These are phyloP conservation scores for Ogataea trehalophila DNA, from an alignment of 805 yeast genomes.

Conservation along the genomic window DNA sequence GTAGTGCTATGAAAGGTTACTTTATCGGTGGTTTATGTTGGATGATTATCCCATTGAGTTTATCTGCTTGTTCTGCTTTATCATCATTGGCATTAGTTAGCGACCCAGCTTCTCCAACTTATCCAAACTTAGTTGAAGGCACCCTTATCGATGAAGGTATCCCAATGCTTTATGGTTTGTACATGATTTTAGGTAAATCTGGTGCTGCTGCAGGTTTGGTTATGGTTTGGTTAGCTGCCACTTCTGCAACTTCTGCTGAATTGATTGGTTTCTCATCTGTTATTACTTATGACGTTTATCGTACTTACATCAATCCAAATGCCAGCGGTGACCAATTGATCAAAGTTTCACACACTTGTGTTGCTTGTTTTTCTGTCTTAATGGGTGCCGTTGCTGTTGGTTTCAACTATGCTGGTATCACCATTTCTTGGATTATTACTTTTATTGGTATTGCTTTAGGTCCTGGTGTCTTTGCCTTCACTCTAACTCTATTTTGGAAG, in stretches of 20 bases:
- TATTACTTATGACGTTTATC: slow-evolving; percentile 36
- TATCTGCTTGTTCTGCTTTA: slow-evolving; percentile 30
- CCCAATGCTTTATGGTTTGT: slow-evolving; percentile 33
- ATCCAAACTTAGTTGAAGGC: slow-evolving; percentile 35
- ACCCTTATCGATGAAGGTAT: slow-evolving; percentile 37
- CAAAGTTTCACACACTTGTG: slow-evolving; percentile 30
- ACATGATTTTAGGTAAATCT: slow-evolving; percentile 31
- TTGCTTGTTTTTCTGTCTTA: slow-evolving; percentile 38
- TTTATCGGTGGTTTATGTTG: slow-evolving; percentile 30
- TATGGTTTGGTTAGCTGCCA: slow-evolving; percentile 38
- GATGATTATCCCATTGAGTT: slow-evolving; percentile 29
- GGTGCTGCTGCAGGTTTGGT: slow-evolving; percentile 40
- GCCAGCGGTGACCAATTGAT: slow-evolving; percentile 36
- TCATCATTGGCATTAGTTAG: slow-evolving; percentile 31
- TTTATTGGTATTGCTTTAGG: slow-evolving; percentile 48
- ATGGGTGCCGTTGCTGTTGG: slow-evolving; percentile 36
- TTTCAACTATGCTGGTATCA: slow-evolving; percentile 38
- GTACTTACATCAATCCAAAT: slow-evolving; percentile 35
- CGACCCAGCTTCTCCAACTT: slow-evolving; percentile 34
- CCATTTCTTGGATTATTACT: slow-evolving; percentile 37
- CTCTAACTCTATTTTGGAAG: slow-evolving; percentile 39
- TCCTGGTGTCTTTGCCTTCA: slow-evolving; percentile 45
- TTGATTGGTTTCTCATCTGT: slow-evolving; percentile 38
- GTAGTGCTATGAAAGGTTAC: slow-evolving; percentile 28
- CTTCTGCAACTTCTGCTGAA: slow-evolving; percentile 39